Conservation (phyloP, 306 rosid species). For the Cicer pinnatifidum region DNA sequence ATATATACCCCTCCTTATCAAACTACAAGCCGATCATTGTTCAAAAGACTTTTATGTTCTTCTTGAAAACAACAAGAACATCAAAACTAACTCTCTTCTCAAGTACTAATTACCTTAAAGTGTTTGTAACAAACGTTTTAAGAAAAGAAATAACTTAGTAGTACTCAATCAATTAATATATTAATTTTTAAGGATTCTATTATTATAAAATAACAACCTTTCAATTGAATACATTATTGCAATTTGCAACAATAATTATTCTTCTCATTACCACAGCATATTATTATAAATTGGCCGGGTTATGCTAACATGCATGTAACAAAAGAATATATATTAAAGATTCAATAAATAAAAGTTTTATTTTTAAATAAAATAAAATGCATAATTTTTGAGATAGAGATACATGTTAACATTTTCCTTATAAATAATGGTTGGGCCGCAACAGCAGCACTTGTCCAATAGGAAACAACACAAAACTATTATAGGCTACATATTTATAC, state of each 20-base stretch:
- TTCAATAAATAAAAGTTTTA: no score
- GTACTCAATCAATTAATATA: conserved; percentile 13
- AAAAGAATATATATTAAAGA: no score
- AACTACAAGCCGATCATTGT: conserved; percentile 10
- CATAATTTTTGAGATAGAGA: no score
- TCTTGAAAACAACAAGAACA: conserved; percentile 1
- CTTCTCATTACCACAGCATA: not conserved
- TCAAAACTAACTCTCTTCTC: not conserved
- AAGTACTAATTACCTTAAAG: not conserved
- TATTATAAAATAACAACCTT: not conserved
- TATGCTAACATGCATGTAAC: no score
- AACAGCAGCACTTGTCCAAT: conserved; percentile 60
- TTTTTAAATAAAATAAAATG: no score
- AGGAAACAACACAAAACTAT: conserved; percentile 64
- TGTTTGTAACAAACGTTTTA: conserved; percentile 24
- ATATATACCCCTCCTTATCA: conserved; percentile 25
- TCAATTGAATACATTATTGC: conserved; percentile 3
- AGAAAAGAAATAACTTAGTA: not conserved
- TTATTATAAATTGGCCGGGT: no score
- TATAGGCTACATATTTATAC: conserved; percentile 48
- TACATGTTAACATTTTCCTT: no score
- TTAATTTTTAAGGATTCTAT: not conserved
- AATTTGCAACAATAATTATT: conserved; percentile 22
- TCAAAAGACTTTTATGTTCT: not conserved
- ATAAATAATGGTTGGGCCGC: conserved; percentile 50